phyloP scores from a whole-genome alignment of 495 filamentous ascomycete species.

The Annulohypoxylon moriforme region DNA sequence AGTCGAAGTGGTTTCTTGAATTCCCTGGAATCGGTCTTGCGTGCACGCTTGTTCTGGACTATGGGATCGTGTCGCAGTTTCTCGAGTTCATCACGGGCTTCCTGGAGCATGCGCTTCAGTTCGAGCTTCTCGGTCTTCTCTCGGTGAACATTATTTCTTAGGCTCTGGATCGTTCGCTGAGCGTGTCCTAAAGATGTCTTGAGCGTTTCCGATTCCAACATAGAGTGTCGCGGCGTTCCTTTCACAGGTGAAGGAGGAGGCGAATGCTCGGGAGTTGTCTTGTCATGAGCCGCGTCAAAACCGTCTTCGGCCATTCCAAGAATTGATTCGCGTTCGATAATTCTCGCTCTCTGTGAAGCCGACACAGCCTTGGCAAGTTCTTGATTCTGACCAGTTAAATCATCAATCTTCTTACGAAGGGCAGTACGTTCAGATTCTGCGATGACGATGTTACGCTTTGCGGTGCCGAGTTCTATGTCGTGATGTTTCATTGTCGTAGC shows the following conservation, averaged over 20 bases:
- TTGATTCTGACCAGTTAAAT: slow-evolving; percentile 85
- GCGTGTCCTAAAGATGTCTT: slow-evolving; percentile 94
- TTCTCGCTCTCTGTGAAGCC: slow-evolving; percentile 72
- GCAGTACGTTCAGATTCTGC: slow-evolving; percentile 78
- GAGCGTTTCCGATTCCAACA: slow-evolving; percentile 91
- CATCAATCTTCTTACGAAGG: slow-evolving; percentile 84
- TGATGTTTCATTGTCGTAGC: slow-evolving; percentile 78
- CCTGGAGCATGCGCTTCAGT: slow-evolving; percentile 93
- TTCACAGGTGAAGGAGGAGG: slow-evolving; percentile 92
- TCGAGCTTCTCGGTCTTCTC: slow-evolving; percentile 99
- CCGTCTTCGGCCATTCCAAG: slow-evolving; percentile 69
- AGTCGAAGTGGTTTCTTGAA: slow-evolving; percentile 81
- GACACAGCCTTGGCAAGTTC: slow-evolving; percentile 83
- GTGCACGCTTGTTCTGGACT: slow-evolving; percentile 67
- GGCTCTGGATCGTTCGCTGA: slow-evolving; percentile 93
- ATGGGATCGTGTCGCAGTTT: slow-evolving; percentile 70
- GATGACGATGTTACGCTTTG: slow-evolving; percentile 77
- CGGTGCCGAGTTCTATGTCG: slow-evolving; percentile 83
- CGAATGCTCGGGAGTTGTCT: slow-evolving; percentile 85
- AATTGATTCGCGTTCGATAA: slow-evolving; percentile 70
- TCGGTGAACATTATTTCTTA: slow-evolving; percentile 92
- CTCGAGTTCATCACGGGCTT: slow-evolving; percentile 93
- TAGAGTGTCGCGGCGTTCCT: slow-evolving; percentile 86
- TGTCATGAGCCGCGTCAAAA: slow-evolving; percentile 72
- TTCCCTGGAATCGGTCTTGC: slow-evolving; percentile 75